Evolutionary conservation across 768 basidiomycete genomes (phyloP).

Genomic region (Phanerochaete carnosa): DNA sequence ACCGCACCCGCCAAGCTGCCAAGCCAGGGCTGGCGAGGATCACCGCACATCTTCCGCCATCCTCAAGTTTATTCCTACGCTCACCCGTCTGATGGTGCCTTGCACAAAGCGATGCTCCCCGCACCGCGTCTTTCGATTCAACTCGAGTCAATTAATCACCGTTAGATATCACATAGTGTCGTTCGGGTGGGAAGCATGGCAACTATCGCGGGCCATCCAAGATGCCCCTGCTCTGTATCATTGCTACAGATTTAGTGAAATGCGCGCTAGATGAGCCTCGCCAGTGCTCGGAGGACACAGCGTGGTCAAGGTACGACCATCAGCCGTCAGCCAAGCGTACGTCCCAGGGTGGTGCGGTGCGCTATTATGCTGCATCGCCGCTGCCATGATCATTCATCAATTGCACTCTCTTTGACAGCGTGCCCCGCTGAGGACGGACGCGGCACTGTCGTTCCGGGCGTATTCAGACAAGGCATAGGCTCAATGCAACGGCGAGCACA

Average conservation of each 20-base stretch:
- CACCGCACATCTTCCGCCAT: not conserved
- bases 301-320: no score
- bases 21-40: not conserved
- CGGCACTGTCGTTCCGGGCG: not conserved
- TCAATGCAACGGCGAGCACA: not conserved
- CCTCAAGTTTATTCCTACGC: not conserved
- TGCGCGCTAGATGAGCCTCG: not conserved
- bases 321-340: no score
- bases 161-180: not conserved
- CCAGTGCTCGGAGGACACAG: no score
- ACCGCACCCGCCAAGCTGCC: no score
- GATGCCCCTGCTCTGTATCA: no score
- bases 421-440: not conserved
- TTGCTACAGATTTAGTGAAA: no score
- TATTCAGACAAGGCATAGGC: not conserved
- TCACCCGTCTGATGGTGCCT: not conserved
- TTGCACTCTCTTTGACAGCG: no score
- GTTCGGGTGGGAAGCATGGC: no score
- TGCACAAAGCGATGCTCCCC: not conserved
- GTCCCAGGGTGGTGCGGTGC: no score
- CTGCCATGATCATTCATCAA: no score
- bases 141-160: not conserved
- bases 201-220: no score
- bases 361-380: no score
- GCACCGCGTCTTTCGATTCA: not conserved